phyloP scores from a whole-genome alignment of 2,329 filamentous ascomycete genomes.

The Xylariaceae sp. region DNA sequence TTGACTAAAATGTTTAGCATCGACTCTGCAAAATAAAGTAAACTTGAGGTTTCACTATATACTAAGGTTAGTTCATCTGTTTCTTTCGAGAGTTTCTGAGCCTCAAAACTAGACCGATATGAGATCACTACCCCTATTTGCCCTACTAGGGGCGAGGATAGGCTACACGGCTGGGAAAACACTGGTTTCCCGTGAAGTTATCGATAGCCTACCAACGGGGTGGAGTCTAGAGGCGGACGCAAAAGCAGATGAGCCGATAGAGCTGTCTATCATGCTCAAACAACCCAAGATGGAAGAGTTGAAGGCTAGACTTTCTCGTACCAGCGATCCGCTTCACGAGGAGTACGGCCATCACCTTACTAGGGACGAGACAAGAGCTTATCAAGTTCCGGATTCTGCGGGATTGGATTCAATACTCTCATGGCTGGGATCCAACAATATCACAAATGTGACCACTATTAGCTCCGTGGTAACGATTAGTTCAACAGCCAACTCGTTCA shows the following conservation, averaged over 20 bases:
- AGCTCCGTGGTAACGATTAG: slow-evolving; percentile 48
- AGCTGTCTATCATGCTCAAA: slow-evolving; percentile 34
- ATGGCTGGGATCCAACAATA: slow-evolving; percentile 47
- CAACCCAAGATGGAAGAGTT: slow-evolving; percentile 37
- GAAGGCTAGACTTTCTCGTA: slow-evolving; percentile 31
- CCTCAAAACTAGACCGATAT: slow-evolving; percentile 3
- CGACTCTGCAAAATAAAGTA: too few species aligned
- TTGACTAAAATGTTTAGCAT: too few species aligned
- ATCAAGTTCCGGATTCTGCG: slow-evolving; percentile 40
- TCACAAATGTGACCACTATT: slow-evolving; percentile 38
- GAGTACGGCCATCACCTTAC: slow-evolving; percentile 40
- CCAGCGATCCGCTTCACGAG: slow-evolving; percentile 24
- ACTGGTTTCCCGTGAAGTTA: slow-evolving; percentile 9
- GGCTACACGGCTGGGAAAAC: slow-evolving; percentile 6
- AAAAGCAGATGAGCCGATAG: slow-evolving; percentile 31
- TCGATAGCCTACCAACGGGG: slow-evolving; percentile 28
- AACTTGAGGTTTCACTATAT: neutral
- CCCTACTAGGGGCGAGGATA: slow-evolving; percentile 11
- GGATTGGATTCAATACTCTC: slow-evolving; percentile 41
- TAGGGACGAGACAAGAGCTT: slow-evolving; percentile 39
- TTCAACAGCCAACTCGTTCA: slow-evolving; percentile 43
- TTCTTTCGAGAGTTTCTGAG: neutral
- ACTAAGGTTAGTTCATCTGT: too few species aligned
- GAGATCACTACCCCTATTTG: slow-evolving; percentile 3
- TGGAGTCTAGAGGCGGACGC: slow-evolving; percentile 33